Evolutionary conservation across 441 rosid genomes (phyloP).

Genomic region (Bruguiera hainesii): DNA sequence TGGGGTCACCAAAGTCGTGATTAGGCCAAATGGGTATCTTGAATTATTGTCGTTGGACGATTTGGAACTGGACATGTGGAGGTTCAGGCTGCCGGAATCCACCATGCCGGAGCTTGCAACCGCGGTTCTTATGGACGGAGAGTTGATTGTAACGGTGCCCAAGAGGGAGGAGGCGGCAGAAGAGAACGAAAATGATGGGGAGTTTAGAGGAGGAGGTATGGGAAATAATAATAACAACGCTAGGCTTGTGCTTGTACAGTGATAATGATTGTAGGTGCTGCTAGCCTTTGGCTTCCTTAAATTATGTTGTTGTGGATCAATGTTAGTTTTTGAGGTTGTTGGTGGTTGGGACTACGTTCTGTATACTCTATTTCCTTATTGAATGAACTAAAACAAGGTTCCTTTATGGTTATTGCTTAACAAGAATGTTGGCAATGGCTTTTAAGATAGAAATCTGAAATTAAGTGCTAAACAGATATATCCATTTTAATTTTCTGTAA

Average conservation of each 20-base stretch:
- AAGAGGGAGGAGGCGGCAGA: constrained; percentile 48
- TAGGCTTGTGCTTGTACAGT: constrained; percentile 89
- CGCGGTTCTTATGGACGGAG: constrained; percentile 65
- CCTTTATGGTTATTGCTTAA: background rate
- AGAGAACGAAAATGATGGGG: constrained; percentile 34
- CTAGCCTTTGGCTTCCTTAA: constrained; percentile 18
- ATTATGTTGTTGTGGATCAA: constrained; percentile 21
- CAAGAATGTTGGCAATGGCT: background rate
- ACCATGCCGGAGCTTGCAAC: constrained; percentile 92
- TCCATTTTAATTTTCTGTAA: background rate
- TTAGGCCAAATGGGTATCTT: constrained; percentile 64
- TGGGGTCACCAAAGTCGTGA: constrained; percentile 79
- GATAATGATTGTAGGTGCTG: constrained; percentile 21
- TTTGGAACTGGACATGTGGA: constrained; percentile 91
- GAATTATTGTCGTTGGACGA: constrained; percentile 56
- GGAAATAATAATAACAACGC: constrained; percentile 42
- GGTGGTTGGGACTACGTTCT: constrained; percentile 16
- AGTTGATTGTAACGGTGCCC: constrained; percentile 81
- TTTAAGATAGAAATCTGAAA: background rate
- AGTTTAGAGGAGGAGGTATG: constrained; percentile 64
- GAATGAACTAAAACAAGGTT: constrained; percentile 19
- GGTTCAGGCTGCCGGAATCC: constrained; percentile 81
- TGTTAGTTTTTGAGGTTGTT: constrained; percentile 22
- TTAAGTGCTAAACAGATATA: background rate
- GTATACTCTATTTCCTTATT: constrained; percentile 21